Percentiles rank a stretch among this genome's conserved stretches.
Evolutionary conservation across 202 grass and related monocot species (phyloP).

Genomic region (Schoenoplectus tabernaemontani): DNA sequence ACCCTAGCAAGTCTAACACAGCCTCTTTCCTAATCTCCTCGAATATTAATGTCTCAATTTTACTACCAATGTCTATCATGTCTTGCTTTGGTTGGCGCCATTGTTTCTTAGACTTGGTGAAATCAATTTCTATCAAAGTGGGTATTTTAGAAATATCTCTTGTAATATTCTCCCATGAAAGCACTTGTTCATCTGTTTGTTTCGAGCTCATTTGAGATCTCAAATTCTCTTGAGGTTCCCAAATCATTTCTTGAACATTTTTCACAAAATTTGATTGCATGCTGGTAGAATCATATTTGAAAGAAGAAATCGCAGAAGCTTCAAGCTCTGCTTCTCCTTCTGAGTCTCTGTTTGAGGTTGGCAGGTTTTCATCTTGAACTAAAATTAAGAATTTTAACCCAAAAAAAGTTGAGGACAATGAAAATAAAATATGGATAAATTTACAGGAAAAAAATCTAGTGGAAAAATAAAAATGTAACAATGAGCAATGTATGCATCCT

Average conservation of each 20-base stretch:
- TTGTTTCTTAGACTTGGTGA: constrained; percentile 37
- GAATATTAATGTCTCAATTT: constrained; percentile 84
- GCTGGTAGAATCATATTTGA: constrained; percentile 23
- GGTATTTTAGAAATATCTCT: constrained; percentile 53
- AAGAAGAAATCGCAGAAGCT: constrained; percentile 26
- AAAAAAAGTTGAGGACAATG: neutral
- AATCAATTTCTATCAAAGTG: constrained; percentile 44
- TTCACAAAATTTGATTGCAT: constrained; percentile 30
- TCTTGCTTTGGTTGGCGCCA: constrained; percentile 40
- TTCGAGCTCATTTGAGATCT: constrained; percentile 21
- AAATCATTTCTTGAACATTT: constrained; percentile 19
- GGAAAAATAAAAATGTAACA: neutral
- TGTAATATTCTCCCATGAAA: constrained; percentile 54
- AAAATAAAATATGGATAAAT: neutral
- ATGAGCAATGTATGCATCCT: neutral
- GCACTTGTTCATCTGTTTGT: constrained; percentile 40
- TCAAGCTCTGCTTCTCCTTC: constrained; percentile 21
- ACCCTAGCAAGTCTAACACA: constrained; percentile 59
- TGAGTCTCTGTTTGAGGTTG: constrained; percentile 43
- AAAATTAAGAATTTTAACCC: constrained; percentile 23
- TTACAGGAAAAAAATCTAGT: neutral
- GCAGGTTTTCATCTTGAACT: constrained; percentile 47
- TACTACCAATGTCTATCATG: constrained; percentile 38
- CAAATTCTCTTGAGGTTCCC: constrained; percentile 19
- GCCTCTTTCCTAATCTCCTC: constrained; percentile 77